Conservation (phyloP, 495 filamentous ascomycete species). For the Podospora didyma region DNA sequence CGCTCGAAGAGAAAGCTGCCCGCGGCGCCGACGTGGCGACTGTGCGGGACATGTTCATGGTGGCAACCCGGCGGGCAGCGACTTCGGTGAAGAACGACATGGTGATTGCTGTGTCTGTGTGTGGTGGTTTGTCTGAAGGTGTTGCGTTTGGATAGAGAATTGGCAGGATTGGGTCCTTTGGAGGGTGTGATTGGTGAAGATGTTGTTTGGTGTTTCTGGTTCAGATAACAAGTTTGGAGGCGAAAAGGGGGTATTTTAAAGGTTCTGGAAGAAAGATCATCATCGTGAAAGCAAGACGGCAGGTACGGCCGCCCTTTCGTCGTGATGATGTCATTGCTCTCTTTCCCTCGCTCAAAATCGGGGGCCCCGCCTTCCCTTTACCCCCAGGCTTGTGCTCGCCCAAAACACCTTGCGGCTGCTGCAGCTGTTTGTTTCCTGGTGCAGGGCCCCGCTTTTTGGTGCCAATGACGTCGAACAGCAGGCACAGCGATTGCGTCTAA, state of each 20-base stretch:
- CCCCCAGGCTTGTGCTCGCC: too few relatives aligned
- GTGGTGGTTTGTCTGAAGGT: not conserved
- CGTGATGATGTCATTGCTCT: constrained; percentile 27
- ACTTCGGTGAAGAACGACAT: constrained; percentile 49
- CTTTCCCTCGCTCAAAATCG: not conserved
- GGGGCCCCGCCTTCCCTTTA: not conserved
- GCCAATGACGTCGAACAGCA: not conserved
- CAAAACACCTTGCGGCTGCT: not conserved
- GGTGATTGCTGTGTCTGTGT: constrained; percentile 21
- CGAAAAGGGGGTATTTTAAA: too few relatives aligned
- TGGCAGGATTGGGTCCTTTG: not conserved
- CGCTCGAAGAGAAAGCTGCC: constrained; percentile 41
- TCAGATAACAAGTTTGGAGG: too few relatives aligned
- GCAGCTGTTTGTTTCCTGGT: not conserved
- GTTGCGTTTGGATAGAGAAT: not conserved
- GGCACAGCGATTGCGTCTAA: not conserved
- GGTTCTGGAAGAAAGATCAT: too few relatives aligned
- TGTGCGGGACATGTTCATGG: constrained; percentile 20
- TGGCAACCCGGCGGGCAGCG: constrained; percentile 32
- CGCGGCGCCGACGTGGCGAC: constrained; percentile 22
- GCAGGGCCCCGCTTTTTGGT: not conserved
- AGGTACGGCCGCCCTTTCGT: constrained; percentile 11
- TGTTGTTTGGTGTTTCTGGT: too few relatives aligned
- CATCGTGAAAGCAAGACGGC: not conserved
- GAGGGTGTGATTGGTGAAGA: not conserved